These are phyloP conservation scores for Irineochytrium annulatum DNA, from an alignment of 192 early-diverging fungal genomes.

Conservation along the genomic window DNA sequence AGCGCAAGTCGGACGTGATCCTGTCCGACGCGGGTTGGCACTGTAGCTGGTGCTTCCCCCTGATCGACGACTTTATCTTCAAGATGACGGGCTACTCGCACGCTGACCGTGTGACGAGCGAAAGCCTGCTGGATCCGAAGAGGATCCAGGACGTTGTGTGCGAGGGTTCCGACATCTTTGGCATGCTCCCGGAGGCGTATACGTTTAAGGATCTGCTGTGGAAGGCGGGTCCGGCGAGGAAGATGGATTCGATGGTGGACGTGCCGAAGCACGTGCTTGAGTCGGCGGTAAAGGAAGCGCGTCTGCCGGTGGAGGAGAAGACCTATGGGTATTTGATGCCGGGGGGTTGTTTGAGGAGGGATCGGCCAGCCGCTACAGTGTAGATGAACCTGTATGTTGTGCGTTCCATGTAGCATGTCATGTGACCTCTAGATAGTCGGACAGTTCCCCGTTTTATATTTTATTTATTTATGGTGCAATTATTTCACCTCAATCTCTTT, in stretches of 20 bases:
- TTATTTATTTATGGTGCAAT: too few relatives aligned
- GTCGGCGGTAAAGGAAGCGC: too few relatives aligned
- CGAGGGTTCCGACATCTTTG: conserved; percentile 62
- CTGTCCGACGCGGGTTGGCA: conserved; percentile 65
- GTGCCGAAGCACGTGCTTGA: conserved; percentile 40
- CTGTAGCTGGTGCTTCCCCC: conserved; percentile 60
- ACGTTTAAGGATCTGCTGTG: conserved; percentile 48
- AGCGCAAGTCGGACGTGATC: conserved; percentile 27
- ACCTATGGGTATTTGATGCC: conserved; percentile 39
- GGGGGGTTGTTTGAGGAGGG: conserved; percentile 35
- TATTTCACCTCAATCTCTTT: too few relatives aligned
- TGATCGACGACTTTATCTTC: conserved; percentile 52
- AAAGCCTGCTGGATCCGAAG: conserved; percentile 23
- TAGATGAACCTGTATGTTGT: too few relatives aligned
- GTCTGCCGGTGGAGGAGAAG: neutral
- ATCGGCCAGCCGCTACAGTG: too few relatives aligned
- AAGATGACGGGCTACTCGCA: conserved; percentile 63
- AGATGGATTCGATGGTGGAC: conserved; percentile 32
- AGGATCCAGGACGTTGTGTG: conserved; percentile 53
- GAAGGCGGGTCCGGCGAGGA: conserved; percentile 38
- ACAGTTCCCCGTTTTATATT: too few relatives aligned
- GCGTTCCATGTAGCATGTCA: too few relatives aligned
- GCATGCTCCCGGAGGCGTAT: conserved; percentile 59
- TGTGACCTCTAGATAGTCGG: too few relatives aligned
- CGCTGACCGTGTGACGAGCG: conserved; percentile 44